Base-by-base conservation (phyloP, 2,329 filamentous ascomycete species). In the Madurella fahalii region DNA sequence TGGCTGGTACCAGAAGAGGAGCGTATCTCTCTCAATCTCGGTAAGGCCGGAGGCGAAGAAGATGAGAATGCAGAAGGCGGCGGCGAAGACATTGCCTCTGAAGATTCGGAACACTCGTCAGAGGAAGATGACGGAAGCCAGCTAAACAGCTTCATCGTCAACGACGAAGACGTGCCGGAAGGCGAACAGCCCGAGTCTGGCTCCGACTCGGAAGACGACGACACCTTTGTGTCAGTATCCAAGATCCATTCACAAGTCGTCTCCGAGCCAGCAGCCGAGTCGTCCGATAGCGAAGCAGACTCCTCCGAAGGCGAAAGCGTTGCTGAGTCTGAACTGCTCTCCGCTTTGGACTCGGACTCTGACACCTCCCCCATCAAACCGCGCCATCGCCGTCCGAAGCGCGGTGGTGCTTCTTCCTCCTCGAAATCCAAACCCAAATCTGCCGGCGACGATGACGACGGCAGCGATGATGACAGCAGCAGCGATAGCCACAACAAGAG, bases 21-120 rank as follows among this genome's bases (percentile, higher is more conserved):
- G 65, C 84, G 80, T 43, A 77, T 79, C 0, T 67, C 77, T 1
- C 66, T 85, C 4, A 75, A 76, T n/a, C 76, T 92, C 15, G 89
- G 88, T 46, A 87, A 85, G 67, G 87, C 89, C 43, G 90, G 90
- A n/a, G 90, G 89, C 4, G 82, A 83, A n/a, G 87, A 90, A 50
- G 90, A 95, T 59, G 90, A 95, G 69, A 83, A 96, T 66, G 89
- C 87, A 2, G 92, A 95, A 67, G 90, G 90, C 2, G 90, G 87
- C 3, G 92, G 90, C 18, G 89, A 95, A 53, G 90, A 83, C 68
- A 77, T 96, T 47, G 81, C 81, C 39, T 84, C 86, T 0, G 83
- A 88, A 31, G 88, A 94, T 64, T 89, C 86, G 0, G 69, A 72
- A 12, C 71, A 76, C 40, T 78, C 80, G 2, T 81, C 79, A 8